Conservation (phyloP, 192 early-diverging fungal species). For the Entophlyctis helioformis region DNA sequence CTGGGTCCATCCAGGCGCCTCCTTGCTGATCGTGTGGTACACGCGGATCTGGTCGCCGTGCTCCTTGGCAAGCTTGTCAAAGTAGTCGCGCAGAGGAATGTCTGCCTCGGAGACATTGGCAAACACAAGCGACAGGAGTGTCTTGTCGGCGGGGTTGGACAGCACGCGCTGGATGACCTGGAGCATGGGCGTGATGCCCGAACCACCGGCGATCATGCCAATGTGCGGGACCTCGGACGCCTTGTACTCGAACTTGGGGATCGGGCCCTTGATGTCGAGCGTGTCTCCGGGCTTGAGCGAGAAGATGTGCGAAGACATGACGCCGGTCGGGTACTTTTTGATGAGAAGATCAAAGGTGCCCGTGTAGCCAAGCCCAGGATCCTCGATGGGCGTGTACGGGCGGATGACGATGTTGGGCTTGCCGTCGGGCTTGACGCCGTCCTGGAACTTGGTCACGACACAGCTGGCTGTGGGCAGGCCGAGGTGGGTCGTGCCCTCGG, state of each 20-base stretch:
- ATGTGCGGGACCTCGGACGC: slow-evolving; percentile 57
- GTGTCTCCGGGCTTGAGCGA: slow-evolving; percentile 57
- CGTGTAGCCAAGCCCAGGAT: slow-evolving; percentile 24
- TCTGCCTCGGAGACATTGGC: slow-evolving; percentile 56
- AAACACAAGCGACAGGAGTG: slow-evolving; percentile 60
- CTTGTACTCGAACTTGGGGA: slow-evolving; percentile 56
- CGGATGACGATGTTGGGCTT: slow-evolving; percentile 49
- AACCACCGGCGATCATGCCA: slow-evolving; percentile 77
- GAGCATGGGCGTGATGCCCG: slow-evolving; percentile 69
- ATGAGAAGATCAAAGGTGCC: slow-evolving; percentile 72
- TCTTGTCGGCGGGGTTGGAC: slow-evolving; percentile 49
- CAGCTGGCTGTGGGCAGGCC: slow-evolving; percentile 66
- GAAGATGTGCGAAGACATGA: slow-evolving; percentile 54
- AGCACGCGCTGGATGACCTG: slow-evolving; percentile 60
- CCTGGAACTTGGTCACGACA: slow-evolving; percentile 59
- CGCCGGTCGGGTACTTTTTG: slow-evolving; percentile 61
- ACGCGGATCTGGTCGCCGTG: slow-evolving; percentile 56
- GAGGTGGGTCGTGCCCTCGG: slow-evolving; percentile 45
- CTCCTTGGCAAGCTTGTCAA: slow-evolving; percentile 41
- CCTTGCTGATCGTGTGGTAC: slow-evolving; percentile 52
- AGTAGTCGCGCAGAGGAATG: slow-evolving; percentile 50
- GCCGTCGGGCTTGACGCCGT: slow-evolving; percentile 39
- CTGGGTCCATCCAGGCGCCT: slow-evolving; percentile 49
- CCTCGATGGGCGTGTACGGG: slow-evolving; percentile 49
- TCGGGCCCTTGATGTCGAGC: slow-evolving; percentile 74